Percentiles rank a stretch among this genome's conserved stretches.
Evolutionary conservation across 78 protist genomes (phyloP).

Genomic region (Thecamonas trahens): DNA sequence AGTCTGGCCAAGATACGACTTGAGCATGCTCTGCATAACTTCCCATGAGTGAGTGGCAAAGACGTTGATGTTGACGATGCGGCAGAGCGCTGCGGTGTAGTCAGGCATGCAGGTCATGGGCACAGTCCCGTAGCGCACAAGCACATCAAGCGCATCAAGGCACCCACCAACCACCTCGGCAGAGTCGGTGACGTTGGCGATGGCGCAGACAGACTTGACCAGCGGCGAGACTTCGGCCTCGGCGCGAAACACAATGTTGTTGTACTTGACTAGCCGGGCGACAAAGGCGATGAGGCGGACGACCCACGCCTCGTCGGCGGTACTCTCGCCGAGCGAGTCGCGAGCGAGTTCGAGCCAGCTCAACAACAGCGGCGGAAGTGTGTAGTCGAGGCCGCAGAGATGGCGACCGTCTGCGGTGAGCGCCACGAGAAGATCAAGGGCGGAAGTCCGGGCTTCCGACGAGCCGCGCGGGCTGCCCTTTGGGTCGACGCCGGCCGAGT

Average conservation of each 20-base stretch:
- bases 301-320: no score
- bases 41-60: neutral
- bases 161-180: neutral
- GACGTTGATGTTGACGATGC: neutral
- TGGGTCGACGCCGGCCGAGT: no score
- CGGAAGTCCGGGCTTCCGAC: no score
- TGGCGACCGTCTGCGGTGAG: no score
- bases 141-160: neutral
- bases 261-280: no score
- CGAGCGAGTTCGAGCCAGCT: no score
- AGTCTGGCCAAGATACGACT: neutral
- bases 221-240: neutral
- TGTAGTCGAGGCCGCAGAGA: no score
- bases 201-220: neutral
- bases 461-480: no score
- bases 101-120: neutral
- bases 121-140: neutral
- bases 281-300: no score
- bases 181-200: neutral
- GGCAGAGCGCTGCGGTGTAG: neutral
- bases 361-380: no score
- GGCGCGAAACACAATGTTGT: neutral
- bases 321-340: no score
- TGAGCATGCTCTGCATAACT: neutral
- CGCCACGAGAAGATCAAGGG: no score